Conservation (phyloP, 2,329 filamentous ascomycete genomes). For the Ceratocystiopsis sp. region DNA sequence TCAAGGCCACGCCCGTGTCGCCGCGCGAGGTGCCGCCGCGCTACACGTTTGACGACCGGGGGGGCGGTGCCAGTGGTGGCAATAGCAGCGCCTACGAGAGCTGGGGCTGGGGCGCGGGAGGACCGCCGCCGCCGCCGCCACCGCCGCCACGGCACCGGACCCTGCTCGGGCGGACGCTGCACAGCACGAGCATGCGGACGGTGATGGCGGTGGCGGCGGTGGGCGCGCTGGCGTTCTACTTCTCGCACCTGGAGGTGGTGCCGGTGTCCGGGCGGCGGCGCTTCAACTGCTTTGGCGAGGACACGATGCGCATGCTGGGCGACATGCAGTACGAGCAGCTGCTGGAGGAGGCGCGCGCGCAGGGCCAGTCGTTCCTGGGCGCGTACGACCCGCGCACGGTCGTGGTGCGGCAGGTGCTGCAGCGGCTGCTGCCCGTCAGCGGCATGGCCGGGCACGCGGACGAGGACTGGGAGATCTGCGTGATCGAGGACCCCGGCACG, state of each 20-base stretch:
- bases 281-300: conserved; percentile 51
- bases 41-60: conserved; percentile 4
- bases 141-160: background rate
- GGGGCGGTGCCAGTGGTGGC: too few relatives aligned
- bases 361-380: conserved; percentile 37
- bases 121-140: too few relatives aligned
- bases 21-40: conserved; percentile 7
- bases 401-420: conserved; percentile 47
- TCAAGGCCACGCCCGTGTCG: conserved; percentile 6
- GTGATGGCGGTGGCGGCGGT: conserved; percentile 23
- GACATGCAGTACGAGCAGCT: conserved; percentile 38
- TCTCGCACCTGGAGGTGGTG: conserved; percentile 52
- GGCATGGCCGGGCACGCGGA: conserved; percentile 32
- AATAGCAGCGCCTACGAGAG: too few relatives aligned
- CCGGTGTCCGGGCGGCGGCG: conserved; percentile 53
- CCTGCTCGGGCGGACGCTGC: conserved; percentile 2
- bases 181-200: conserved; percentile 19
- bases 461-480: conserved; percentile 50
- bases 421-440: conserved; percentile 47
- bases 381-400: conserved; percentile 38
- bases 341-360: conserved; percentile 33
- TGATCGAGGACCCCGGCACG: conserved; percentile 50
- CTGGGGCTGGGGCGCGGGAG: too few relatives aligned
- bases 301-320: conserved; percentile 35
- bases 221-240: conserved; percentile 42